phyloP scores from a whole-genome alignment of 768 basidiomycete species.

The Lactarius tabidus region DNA sequence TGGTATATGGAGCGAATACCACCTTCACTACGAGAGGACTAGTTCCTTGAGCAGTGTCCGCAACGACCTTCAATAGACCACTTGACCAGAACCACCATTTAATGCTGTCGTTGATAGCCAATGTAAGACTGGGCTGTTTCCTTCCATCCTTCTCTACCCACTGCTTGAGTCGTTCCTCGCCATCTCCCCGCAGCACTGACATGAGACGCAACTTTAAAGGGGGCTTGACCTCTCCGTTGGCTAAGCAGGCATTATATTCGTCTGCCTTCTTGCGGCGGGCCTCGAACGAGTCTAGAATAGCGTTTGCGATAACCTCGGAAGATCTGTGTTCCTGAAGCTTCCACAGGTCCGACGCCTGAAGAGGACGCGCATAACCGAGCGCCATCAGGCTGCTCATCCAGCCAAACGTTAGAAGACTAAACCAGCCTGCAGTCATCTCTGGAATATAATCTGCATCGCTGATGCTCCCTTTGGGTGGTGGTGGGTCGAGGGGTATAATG shows the following conservation, averaged over 20 bases:
- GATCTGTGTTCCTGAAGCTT: conserved; percentile 63
- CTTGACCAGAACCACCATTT: conserved; percentile 76
- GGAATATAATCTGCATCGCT: conserved; percentile 61
- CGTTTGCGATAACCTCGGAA: conserved; percentile 55
- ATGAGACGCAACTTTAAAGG: conserved; percentile 44
- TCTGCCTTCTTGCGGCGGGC: conserved; percentile 50
- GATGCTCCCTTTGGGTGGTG: conserved; percentile 48
- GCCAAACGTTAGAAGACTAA: conserved; percentile 57
- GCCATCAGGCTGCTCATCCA: conserved; percentile 74
- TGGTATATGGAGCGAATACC: conserved; percentile 11
- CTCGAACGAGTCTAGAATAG: conserved; percentile 63
- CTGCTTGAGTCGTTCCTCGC: conserved; percentile 50
- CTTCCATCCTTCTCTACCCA: conserved; percentile 66
- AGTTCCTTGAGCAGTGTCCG: conserved; percentile 68
- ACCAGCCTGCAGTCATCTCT: conserved; percentile 58
- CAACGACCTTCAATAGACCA: conserved; percentile 53
- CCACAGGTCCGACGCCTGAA: conserved; percentile 79
- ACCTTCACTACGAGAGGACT: conserved; percentile 79
- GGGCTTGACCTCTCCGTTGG: conserved; percentile 58
- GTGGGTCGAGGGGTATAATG: conserved; percentile 28
- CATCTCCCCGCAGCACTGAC: conserved; percentile 58
- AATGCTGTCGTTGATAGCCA: conserved; percentile 74
- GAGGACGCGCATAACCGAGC: conserved; percentile 74
- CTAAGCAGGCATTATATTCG: conserved; percentile 68
- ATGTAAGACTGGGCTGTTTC: conserved; percentile 55